Evolutionary conservation across 306 rosid species (phyloP).

Genomic region (Cajanus cajan): DNA sequence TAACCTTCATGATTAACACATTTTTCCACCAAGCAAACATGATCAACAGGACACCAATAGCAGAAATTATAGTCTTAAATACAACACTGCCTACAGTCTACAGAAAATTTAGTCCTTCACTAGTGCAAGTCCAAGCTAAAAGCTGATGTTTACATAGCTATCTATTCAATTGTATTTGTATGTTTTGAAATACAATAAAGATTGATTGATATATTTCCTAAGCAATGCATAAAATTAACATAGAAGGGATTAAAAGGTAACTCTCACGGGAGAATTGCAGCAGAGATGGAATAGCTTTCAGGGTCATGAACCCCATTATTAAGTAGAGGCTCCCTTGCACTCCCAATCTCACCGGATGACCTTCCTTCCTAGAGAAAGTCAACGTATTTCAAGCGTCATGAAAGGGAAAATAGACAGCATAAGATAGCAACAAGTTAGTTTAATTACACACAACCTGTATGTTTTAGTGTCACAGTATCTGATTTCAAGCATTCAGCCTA

Average conservation of each 20-base stretch:
- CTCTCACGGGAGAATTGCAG: slow-evolving; percentile 88
- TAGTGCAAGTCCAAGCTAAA: slow-evolving; percentile 1
- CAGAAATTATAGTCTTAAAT: background rate
- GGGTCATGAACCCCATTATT: slow-evolving; percentile 34
- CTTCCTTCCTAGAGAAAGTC: slow-evolving; percentile 49
- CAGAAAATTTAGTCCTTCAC: background rate
- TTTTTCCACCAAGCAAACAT: slow-evolving; percentile 13
- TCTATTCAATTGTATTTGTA: background rate
- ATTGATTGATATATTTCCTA: background rate
- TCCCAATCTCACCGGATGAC: slow-evolving; percentile 46
- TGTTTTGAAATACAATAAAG: background rate
- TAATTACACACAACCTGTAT: background rate
- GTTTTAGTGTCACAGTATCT: background rate
- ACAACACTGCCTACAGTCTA: background rate
- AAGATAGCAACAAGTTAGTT: background rate
- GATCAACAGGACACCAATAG: background rate
- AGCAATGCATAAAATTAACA: background rate
- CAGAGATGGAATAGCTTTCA: slow-evolving; percentile 55
- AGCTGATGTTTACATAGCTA: background rate
- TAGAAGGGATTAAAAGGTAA: background rate
- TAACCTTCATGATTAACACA: slow-evolving; percentile 13
- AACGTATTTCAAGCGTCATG: slow-evolving; percentile 20
- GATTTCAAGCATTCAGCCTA: slow-evolving; percentile 9
- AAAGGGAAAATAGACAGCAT: slow-evolving; percentile 1
- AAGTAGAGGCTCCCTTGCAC: slow-evolving; percentile 63